Percentiles rank a stretch among this genome's conserved stretches.
Evolutionary conservation across 2,329 filamentous ascomycete species (phyloP).

Genomic region (Exophiala calicioides): DNA sequence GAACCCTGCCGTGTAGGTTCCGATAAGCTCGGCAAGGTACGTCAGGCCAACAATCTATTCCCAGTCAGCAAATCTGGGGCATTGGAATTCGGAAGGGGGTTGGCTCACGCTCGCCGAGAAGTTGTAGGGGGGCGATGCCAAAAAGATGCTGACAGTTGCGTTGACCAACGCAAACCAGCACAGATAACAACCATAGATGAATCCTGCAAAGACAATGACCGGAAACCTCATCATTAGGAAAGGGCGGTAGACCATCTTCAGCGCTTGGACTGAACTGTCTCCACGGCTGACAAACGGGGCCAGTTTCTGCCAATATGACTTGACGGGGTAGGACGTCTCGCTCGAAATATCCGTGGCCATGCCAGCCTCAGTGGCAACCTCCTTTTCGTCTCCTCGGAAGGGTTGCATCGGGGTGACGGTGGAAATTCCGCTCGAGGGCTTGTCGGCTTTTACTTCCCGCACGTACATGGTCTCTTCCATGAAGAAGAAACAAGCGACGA

Average conservation of each 20-base stretch:
- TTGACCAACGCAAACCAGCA: slow-evolving; percentile 4
- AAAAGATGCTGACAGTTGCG: background rate
- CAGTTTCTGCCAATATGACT: slow-evolving; percentile 3
- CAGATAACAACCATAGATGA: slow-evolving; percentile 4
- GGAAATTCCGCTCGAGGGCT: no score
- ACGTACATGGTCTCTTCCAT: slow-evolving; percentile 26
- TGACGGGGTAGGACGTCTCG: background rate
- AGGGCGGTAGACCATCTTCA: background rate
- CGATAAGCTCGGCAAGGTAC: background rate
- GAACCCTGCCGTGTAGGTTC: background rate
- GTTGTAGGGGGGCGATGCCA: background rate
- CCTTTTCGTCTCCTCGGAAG: slow-evolving; percentile 37
- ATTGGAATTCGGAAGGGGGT: background rate
- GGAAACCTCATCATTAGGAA: background rate
- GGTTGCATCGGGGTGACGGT: no score
- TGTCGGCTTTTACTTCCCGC: no score
- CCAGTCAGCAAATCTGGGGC: background rate
- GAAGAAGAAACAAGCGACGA: slow-evolving; percentile 24
- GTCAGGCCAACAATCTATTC: slow-evolving; percentile 1
- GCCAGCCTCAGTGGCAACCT: background rate
- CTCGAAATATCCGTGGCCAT: background rate
- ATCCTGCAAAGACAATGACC: background rate
- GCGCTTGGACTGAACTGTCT: background rate
- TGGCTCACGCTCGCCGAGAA: background rate
- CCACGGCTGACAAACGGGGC: background rate